Evolutionary conservation across 2,329 filamentous ascomycete species (phyloP).

Genomic region (Sporothrix brasiliensis): DNA sequence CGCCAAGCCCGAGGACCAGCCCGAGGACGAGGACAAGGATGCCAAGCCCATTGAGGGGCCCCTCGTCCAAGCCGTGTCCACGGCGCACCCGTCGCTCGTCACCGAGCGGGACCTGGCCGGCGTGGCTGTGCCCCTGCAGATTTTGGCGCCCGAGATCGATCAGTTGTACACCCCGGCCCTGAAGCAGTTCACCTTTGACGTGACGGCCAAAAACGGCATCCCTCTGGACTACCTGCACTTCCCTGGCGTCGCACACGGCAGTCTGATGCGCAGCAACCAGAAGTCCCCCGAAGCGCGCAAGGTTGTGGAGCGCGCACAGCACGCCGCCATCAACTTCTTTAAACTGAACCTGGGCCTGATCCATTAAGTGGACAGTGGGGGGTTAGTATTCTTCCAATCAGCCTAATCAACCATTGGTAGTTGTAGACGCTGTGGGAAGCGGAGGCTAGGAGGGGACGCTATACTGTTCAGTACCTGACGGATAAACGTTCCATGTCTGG

Average conservation of each 20-base stretch:
- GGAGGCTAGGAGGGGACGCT: neutral
- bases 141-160: slow-evolving; percentile 55
- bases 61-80: slow-evolving; percentile 51
- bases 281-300: slow-evolving; percentile 46
- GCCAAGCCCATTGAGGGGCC: slow-evolving; percentile 36
- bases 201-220: slow-evolving; percentile 45
- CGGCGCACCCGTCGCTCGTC: slow-evolving; percentile 51
- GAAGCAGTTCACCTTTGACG: slow-evolving; percentile 49
- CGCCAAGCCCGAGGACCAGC: slow-evolving; percentile 40
- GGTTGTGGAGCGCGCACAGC: slow-evolving; percentile 53
- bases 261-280: slow-evolving; percentile 48
- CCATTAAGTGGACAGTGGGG: neutral
- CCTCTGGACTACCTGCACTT: slow-evolving; percentile 57
- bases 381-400: neutral
- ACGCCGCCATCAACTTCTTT: slow-evolving; percentile 52
- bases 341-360: slow-evolving; percentile 37
- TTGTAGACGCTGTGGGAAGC: neutral
- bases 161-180: slow-evolving; percentile 48
- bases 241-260: slow-evolving; percentile 53
- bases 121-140: slow-evolving; percentile 53
- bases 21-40: slow-evolving; percentile 18
- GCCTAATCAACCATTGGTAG: neutral
- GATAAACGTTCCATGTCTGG: neutral
- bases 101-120: slow-evolving; percentile 51
- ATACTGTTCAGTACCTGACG: neutral